Evolutionary conservation across 2,329 filamentous ascomycete species (phyloP).

Genomic region (Seiridium unicorne): DNA sequence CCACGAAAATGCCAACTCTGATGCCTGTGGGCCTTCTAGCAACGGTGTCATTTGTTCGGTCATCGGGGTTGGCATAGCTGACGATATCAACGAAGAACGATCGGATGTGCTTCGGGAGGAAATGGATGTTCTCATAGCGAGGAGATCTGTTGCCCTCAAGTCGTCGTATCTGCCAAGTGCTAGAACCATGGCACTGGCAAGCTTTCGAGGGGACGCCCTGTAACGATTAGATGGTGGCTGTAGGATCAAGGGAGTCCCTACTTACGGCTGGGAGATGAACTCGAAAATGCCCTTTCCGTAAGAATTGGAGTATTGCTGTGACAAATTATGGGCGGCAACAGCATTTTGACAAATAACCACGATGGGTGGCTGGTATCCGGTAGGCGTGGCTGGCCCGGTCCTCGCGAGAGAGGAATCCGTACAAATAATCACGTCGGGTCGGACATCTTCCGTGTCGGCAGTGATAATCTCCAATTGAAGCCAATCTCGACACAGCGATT

Average conservation of each 20-base stretch:
- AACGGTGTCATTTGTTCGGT: not conserved
- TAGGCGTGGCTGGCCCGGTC: not conserved
- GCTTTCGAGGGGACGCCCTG: conserved; percentile 34
- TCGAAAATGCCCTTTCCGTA: conserved; percentile 23
- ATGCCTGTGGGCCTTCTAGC: not conserved
- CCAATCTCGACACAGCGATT: conserved; percentile 30
- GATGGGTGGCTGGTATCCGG: conserved; percentile 17
- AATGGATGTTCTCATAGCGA: conserved; percentile 11
- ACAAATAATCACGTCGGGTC: conserved; percentile 22
- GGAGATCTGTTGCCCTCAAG: not conserved
- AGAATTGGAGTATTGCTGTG: not conserved
- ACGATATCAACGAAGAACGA: not conserved
- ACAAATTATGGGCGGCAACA: conserved; percentile 24
- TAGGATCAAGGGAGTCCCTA: not conserved
- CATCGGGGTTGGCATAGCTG: not conserved
- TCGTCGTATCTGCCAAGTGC: not conserved
- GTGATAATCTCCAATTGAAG: conserved; percentile 26
- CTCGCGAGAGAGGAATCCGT: conserved; percentile 13
- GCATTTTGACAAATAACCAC: conserved; percentile 32
- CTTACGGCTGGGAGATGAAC: conserved; percentile 37
- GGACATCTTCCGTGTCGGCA: not conserved
- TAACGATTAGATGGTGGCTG: not conserved
- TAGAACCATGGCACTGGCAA: conserved; percentile 28
- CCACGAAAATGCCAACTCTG: not conserved
- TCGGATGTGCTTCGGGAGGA: not conserved